These are phyloP conservation scores for Tricharina praecox DNA, from an alignment of 495 filamentous ascomycete genomes.

Conservation along the genomic window DNA sequence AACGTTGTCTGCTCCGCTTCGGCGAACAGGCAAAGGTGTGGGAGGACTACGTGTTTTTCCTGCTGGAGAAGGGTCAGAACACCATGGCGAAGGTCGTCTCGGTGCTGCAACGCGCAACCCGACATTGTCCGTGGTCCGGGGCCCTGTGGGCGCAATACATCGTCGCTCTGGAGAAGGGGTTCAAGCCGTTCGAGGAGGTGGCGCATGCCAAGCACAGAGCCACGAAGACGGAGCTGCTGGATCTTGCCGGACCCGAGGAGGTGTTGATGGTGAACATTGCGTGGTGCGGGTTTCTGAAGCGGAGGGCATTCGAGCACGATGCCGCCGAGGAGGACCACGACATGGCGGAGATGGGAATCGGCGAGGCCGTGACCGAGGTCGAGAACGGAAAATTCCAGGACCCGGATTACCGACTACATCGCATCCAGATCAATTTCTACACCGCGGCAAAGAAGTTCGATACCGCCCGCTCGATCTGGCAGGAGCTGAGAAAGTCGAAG, in stretches of 20 bases:
- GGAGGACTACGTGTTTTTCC: slow-evolving; percentile 25
- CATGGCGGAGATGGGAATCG: slow-evolving; percentile 74
- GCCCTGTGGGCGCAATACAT: slow-evolving; percentile 80
- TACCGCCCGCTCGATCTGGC: slow-evolving; percentile 56
- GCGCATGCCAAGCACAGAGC: slow-evolving; percentile 82
- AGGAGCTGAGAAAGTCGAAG: slow-evolving; percentile 46
- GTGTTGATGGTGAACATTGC: slow-evolving; percentile 75
- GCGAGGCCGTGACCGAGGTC: slow-evolving; percentile 19
- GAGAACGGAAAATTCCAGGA: slow-evolving; percentile 35
- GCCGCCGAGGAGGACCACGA: slow-evolving; percentile 80
- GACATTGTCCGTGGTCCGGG: slow-evolving; percentile 85
- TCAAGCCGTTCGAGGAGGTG: slow-evolving; percentile 57
- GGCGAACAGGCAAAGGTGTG: slow-evolving; percentile 37
- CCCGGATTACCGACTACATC: slow-evolving; percentile 69
- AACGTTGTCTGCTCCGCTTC: slow-evolving; percentile 55
- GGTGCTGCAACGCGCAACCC: slow-evolving; percentile 56
- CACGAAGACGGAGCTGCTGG: slow-evolving; percentile 61
- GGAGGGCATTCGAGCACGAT: slow-evolving; percentile 57
- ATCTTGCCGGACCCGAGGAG: slow-evolving; percentile 56
- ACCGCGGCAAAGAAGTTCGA: slow-evolving; percentile 31
- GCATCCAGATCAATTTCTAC: slow-evolving; percentile 74
- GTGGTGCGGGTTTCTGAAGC: slow-evolving; percentile 84
- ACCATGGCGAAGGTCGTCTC: slow-evolving; percentile 30
- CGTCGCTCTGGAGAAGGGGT: slow-evolving; percentile 59
- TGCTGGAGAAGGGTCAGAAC: slow-evolving; percentile 20